Base-by-base conservation (phyloP, 2,329 filamentous ascomycete genomes). In the Rhynchosporium agropyri region DNA sequence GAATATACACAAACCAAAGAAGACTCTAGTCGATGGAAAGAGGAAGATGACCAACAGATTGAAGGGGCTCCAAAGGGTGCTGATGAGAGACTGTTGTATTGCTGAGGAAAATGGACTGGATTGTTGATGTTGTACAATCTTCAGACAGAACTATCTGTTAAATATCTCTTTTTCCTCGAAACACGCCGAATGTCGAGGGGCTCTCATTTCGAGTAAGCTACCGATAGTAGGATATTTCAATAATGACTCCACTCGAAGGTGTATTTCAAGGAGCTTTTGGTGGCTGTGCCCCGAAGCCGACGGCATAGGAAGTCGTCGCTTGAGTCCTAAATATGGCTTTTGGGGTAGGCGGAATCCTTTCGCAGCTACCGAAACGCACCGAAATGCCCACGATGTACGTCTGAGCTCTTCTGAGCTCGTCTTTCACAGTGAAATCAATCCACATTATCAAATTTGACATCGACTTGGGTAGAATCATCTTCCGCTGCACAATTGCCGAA, bases 201-300 rank as follows among this genome's bases (percentile, higher is more conserved):
- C 50, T 46, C 7, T 9, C 15, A 2, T 42, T 31, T 15, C 10
- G 40, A 20, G 28, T 20, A 61, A 61, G 49, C n/a, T 45, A 50
- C 58, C 49, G 49, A 55, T 55, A 55, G 50, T 54, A 15, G 53
- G 33, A 45, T 9, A 31, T 61, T 7, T 15, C 10, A 29, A 28
- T 33, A 28, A 15, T 28, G 15, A 46, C 10, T 46, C n/a, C 36
- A 46, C 49, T 61, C 55, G 58, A 49, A 49, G 28, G 42, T 29
- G 49, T 36, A 38, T 10, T 38, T 61, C 33, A 42, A 46, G 48
- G 40, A 46, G 38, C 36, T 29, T 55, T 42, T 40, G 43, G 29
- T 29, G 6, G 10, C 49, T 61, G 49, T 46, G 58, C 58, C 49
- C 58, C 58, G 48, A 54, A 42, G 42, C 49, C 58, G 58, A 61